Conservation (phyloP, 139 green algal genomes). For the Coccomyxa sp. region DNA sequence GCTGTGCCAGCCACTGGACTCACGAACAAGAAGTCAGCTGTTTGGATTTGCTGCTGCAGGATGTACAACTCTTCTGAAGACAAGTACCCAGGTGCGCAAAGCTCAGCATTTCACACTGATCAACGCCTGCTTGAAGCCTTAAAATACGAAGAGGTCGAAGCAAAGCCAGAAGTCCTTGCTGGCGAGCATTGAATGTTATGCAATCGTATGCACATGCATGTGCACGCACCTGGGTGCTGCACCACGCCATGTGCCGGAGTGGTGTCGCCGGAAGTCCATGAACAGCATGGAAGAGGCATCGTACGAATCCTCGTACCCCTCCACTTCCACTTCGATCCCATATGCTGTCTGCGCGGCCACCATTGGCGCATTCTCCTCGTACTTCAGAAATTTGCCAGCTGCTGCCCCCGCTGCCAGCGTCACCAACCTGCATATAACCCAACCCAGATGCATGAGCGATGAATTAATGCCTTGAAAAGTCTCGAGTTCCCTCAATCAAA, state of each 20-base stretch:
- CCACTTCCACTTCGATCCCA: conserved; percentile 76
- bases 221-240: conserved; percentile 29
- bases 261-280: conserved; percentile 85
- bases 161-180: too few relatives aligned
- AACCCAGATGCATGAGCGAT: neutral
- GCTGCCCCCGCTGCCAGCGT: conserved; percentile 80
- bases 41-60: too few relatives aligned
- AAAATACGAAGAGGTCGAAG: too few relatives aligned
- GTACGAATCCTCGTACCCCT: conserved; percentile 66
- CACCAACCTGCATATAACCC: conserved; percentile 48
- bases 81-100: too few relatives aligned
- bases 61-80: too few relatives aligned
- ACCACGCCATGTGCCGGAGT: conserved; percentile 65
- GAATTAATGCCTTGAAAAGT: neutral
- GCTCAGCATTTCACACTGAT: too few relatives aligned
- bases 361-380: conserved; percentile 64
- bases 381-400: conserved; percentile 77
- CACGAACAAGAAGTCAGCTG: too few relatives aligned
- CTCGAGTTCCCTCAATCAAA: neutral
- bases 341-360: conserved; percentile 90
- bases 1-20: too few relatives aligned
- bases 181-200: too few relatives aligned
- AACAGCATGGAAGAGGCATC: conserved; percentile 66
- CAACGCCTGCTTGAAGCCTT: too few relatives aligned
- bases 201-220: neutral